phyloP scores from a whole-genome alignment of 192 early-diverging fungal genomes.

The Chytriomyces sp. region DNA sequence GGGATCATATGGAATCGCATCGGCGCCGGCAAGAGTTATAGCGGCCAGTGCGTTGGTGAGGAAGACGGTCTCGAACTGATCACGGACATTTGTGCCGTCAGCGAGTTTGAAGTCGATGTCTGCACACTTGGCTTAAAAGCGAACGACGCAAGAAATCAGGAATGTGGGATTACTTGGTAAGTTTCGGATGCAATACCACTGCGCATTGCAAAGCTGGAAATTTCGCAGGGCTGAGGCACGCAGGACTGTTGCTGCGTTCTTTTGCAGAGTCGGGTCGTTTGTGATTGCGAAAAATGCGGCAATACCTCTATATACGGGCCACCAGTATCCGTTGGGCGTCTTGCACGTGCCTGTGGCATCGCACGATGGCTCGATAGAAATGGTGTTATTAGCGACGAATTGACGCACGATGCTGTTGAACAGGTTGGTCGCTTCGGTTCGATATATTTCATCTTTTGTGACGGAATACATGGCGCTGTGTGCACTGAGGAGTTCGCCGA shows the following conservation, averaged over 20 bases:
- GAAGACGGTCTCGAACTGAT: slow-evolving; percentile 20
- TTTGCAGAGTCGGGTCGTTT: background rate
- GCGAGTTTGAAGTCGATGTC: background rate
- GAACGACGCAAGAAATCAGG: too few relatives aligned
- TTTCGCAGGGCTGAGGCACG: background rate
- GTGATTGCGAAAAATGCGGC: slow-evolving; percentile 22
- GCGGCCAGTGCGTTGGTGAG: slow-evolving; percentile 17
- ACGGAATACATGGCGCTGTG: slow-evolving; percentile 4
- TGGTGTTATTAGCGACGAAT: background rate
- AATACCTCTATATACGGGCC: slow-evolving; percentile 26
- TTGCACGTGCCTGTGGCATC: background rate
- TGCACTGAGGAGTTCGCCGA: slow-evolving; percentile 16
- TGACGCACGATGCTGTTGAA: background rate
- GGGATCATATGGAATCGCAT: too few relatives aligned
- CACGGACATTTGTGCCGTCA: slow-evolving; percentile 23
- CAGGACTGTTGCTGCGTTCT: background rate
- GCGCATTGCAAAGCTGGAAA: slow-evolving; percentile 16
- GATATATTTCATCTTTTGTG: slow-evolving; percentile 18
- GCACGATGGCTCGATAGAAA: background rate
- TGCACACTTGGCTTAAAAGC: too few relatives aligned
- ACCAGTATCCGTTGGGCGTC: slow-evolving; percentile 22
- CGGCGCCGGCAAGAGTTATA: too few relatives aligned
- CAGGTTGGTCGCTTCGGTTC: slow-evolving; percentile 3
- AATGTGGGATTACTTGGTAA: too few relatives aligned
- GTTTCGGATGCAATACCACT: slow-evolving; percentile 35